These are phyloP conservation scores for Sophora flavescens DNA, from an alignment of 306 rosid genomes.

Conservation along the genomic window DNA sequence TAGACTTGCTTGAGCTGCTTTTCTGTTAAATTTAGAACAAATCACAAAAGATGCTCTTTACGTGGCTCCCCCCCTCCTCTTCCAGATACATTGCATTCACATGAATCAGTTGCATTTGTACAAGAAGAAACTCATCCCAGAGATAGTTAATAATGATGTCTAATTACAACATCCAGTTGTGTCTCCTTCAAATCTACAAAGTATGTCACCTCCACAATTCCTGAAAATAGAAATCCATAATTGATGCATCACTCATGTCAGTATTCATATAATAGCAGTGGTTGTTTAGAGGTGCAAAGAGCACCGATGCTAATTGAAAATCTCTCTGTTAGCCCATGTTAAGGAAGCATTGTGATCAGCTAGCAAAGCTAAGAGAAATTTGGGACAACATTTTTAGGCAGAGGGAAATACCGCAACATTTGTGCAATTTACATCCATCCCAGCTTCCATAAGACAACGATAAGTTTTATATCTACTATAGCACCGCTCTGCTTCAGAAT, in stretches of 20 bases:
- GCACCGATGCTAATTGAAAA: slow-evolving; percentile 9
- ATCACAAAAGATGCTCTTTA: not conserved
- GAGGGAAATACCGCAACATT: slow-evolving; percentile 50
- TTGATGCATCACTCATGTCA: slow-evolving; percentile 19
- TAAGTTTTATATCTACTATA: slow-evolving; percentile 55
- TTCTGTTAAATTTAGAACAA: not conserved
- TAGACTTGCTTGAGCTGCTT: not conserved
- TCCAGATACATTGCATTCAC: slow-evolving; percentile 24
- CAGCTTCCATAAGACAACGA: slow-evolving; percentile 57
- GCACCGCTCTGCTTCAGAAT: slow-evolving; percentile 69
- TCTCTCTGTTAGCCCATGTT: not conserved
- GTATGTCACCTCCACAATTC: slow-evolving; percentile 52
- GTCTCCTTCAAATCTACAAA: slow-evolving; percentile 26
- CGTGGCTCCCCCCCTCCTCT: not conserved
- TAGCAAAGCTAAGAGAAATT: not conserved
- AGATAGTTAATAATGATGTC: slow-evolving; percentile 22
- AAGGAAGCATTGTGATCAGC: slow-evolving; percentile 17
- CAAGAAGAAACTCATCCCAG: slow-evolving; percentile 33
- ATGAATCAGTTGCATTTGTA: slow-evolving; percentile 19
- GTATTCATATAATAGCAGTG: not conserved
- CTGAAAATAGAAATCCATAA: slow-evolving; percentile 49
- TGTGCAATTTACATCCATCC: slow-evolving; percentile 49
- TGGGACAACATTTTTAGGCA: slow-evolving; percentile 8
- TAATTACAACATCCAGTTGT: slow-evolving; percentile 34
- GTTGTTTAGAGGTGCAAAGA: slow-evolving; percentile 3